These are phyloP conservation scores for Dovyalis caffra DNA, from an alignment of 345 rosid genomes.

Conservation along the genomic window DNA sequence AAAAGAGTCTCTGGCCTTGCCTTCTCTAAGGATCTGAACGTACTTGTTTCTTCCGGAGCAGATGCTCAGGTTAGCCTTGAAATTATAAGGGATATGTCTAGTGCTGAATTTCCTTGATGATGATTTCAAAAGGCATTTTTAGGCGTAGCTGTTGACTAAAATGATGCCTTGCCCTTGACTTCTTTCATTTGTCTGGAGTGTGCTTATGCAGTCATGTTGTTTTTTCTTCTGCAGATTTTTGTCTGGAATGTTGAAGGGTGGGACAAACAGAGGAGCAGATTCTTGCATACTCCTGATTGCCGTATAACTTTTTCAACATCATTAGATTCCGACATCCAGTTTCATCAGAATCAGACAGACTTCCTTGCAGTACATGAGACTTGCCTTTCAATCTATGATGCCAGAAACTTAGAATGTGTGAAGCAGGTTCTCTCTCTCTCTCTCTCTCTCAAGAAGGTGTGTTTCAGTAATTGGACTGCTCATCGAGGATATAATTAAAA, in stretches of 20 bases:
- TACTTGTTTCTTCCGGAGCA: conserved; percentile 47
- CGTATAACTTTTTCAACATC: conserved; percentile 2
- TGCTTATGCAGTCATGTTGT: background rate
- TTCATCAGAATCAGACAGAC: conserved; percentile 41
- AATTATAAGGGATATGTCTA: background rate
- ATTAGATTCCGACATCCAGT: conserved; percentile 33
- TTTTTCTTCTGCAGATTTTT: conserved; percentile 27
- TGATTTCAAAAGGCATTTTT: background rate
- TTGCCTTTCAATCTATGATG: conserved; percentile 35
- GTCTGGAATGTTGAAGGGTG: conserved; percentile 43
- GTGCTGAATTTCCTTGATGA: background rate
- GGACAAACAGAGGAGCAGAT: conserved; percentile 27
- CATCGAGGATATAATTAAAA: background rate
- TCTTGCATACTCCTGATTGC: conserved; percentile 25
- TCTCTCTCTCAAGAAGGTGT: background rate
- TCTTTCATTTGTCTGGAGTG: background rate
- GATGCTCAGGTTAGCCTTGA: conserved; percentile 43
- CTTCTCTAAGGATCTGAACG: conserved; percentile 35
- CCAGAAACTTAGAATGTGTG: conserved; percentile 28
- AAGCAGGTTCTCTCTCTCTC: conserved; percentile 24
- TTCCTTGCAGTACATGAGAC: conserved; percentile 33
- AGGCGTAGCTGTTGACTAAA: background rate
- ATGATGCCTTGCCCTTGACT: background rate
- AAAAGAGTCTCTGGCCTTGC: conserved; percentile 42
- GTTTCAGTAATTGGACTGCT: background rate